Evolutionary conservation across 1,139 yeast genomes (phyloP), one percentile per base, ranked within the genome.

Genomic region (Suhomyces anneliseae): DNA sequence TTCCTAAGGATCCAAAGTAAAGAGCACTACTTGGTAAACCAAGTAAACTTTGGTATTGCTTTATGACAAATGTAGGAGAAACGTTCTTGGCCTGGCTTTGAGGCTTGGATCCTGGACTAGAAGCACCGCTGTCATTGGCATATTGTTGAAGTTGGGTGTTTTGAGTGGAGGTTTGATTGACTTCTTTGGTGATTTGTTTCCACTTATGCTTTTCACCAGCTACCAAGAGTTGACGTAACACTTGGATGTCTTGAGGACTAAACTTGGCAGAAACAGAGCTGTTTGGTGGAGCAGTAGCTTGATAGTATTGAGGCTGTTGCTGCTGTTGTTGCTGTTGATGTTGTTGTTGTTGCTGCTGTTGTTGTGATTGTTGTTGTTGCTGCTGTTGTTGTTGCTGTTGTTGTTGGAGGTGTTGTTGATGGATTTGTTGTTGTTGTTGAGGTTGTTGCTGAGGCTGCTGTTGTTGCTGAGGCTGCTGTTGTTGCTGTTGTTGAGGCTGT

Each of bases 191-290:
- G 51, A 74, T 70, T 54, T 71, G 76, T 54, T 74, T 74, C 79
- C 79, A 74, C 54, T 74, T 74, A 57, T 70, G 69, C 51, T 74
- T 74, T 49, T 74, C 79, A 7, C 78, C 78, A 1, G 74, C 66
- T 26, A 64, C 62, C 43, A 74, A 60, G 39, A 74, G 61, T 53
- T 71, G 78, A 47, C 66, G 66, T 48, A 74, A 62, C 33, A 72
- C 64, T 50, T 66, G 74, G 36, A 72, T 61, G 49, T 74, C 78
- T 44, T 69, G 74, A 12, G 67, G 63, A 6, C 66, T 52, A 51
- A 74, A 72, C 53, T 69, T 71, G 32, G 62, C 45, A 36, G 52
- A 38, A 27, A 51, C 44, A 42, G 41, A 43, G 51, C 46, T 43
- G 48, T 39, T 42, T 42, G 39, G 45, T 36, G 49, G 44, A 36